Evolutionary conservation across 2,329 filamentous ascomycete genomes (phyloP).

Genomic region (Curvularia verruculosa): DNA sequence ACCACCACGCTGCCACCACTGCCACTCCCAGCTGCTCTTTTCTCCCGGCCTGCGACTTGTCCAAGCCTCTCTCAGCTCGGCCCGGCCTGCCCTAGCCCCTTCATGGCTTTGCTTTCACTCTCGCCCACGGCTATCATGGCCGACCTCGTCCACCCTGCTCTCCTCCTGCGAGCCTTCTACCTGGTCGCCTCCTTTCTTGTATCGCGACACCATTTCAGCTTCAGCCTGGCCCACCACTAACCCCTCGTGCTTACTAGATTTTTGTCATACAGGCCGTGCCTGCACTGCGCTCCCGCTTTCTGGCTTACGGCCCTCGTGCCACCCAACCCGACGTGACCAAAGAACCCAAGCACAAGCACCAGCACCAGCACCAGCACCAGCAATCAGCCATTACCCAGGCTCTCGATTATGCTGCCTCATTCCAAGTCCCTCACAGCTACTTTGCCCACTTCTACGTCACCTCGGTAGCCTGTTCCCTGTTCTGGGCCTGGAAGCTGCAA

Average conservation of each 20-base stretch:
- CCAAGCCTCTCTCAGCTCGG: no score
- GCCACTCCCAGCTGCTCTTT: background rate
- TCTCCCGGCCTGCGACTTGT: background rate
- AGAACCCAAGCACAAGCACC: conserved; percentile 1
- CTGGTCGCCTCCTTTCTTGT: conserved; percentile 49
- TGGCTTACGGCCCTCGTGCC: conserved; percentile 65
- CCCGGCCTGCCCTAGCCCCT: background rate
- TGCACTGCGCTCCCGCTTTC: conserved; percentile 60
- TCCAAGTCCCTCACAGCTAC: conserved; percentile 83
- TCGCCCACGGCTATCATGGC: conserved; percentile 8
- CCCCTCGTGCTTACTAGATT: conserved; percentile 51
- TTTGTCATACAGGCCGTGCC: conserved; percentile 59
- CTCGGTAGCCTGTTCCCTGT: conserved; percentile 70
- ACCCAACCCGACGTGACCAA: conserved; percentile 18
- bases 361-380: conserved; percentile 11
- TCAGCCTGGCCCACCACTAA: conserved; percentile 32
- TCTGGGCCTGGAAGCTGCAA: conserved; percentile 74
- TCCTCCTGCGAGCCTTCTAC: conserved; percentile 46
- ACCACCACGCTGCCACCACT: conserved; percentile 4
- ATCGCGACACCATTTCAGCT: conserved; percentile 39
- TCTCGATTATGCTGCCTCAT: conserved; percentile 59
- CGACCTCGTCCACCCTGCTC: conserved; percentile 20
- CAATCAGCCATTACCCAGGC: conserved; percentile 27
- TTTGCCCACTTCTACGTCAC: conserved; percentile 86
- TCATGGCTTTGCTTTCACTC: conserved; percentile 3